Evolutionary conservation across 2,329 filamentous ascomycete species (phyloP).

Genomic region (Aspergillus sp.): DNA sequence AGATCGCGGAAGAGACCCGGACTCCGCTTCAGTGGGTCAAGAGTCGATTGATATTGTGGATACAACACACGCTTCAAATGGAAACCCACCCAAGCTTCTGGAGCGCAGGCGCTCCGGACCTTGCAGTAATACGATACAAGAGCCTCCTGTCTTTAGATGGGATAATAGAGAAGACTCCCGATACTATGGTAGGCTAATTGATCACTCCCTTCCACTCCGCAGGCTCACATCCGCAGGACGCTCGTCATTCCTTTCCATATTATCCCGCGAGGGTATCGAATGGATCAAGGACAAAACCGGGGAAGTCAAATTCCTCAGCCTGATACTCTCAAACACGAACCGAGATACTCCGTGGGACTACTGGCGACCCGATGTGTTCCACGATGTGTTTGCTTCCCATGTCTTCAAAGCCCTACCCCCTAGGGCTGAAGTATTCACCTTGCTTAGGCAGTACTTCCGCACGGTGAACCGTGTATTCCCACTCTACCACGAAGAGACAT

Average conservation of each 20-base stretch:
- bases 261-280: slow-evolving; percentile 91
- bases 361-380: slow-evolving; percentile 95
- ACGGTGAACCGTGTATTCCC: slow-evolving; percentile 98
- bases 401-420: slow-evolving; percentile 78
- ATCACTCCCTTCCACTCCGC: background rate
- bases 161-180: slow-evolving; percentile 71
- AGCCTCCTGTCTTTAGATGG: slow-evolving; percentile 77
- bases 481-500: slow-evolving; percentile 89
- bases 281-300: slow-evolving; percentile 97
- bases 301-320: slow-evolving; percentile 83
- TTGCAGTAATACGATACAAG: slow-evolving; percentile 48
- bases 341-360: slow-evolving; percentile 88
- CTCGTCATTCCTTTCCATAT: slow-evolving; percentile 92
- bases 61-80: background rate
- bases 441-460: slow-evolving; percentile 88
- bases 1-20: slow-evolving; percentile 1
- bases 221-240: slow-evolving; percentile 57
- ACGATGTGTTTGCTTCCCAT: slow-evolving; percentile 78
- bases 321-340: slow-evolving; percentile 77
- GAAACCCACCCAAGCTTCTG: slow-evolving; percentile 2
- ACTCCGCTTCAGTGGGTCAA: background rate
- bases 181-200: slow-evolving; percentile 59
- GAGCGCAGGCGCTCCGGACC: slow-evolving; percentile 35
- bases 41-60: background rate
- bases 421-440: slow-evolving; percentile 78